Evolutionary conservation across 371 early-diverging fungal genomes (phyloP), one percentile per base, ranked within the genome.

Genomic region (Lichtheimia ramosa): DNA sequence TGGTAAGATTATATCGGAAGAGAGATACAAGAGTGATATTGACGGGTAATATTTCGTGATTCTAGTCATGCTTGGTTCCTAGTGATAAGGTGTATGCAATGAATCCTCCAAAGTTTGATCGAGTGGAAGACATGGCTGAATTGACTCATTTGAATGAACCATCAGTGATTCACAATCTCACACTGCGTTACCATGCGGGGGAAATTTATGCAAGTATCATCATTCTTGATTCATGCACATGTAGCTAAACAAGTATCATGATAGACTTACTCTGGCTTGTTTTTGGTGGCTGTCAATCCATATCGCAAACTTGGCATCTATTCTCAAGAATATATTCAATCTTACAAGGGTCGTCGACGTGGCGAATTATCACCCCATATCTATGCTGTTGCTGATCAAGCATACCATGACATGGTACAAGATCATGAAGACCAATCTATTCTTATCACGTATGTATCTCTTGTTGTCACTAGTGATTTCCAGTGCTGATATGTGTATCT

Each of bases 61-160:
- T 34, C 18, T 63, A 91, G 91, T 77, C 85, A 57, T 74, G 77
- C 34, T 73, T 72, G 5, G 88, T 92, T 42, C 79, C 86, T 63
- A 73, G 85, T 59, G 91, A 89, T 59, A 89, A 90, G 49, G 88
- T 95, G 2, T 91, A 95, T 57, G 95, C 97, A 76, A 97, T 98
- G 92, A 99, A 99, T 64, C 99, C 99, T 39, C 95, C 97, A 43
- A 99, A 99, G 79, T 99, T 99, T 73, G 99, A 99, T 73, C 86
- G 89, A 62, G 94, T 92, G 46, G 99, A 98, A 49, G 99, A 99
- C 81, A 95, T 99, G 97, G 99, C 99, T 21, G 95, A 96, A 53
- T 74, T 99, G 66, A 91, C 95, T 0, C 89, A 99, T 77, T 80
- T 99, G 51, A 99, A 99, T 74, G 99, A 99, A 68, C 96, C 99